Evolutionary conservation across 1,284 basidiomycete species (phyloP).

Genomic region (Ustilago esculenta): DNA sequence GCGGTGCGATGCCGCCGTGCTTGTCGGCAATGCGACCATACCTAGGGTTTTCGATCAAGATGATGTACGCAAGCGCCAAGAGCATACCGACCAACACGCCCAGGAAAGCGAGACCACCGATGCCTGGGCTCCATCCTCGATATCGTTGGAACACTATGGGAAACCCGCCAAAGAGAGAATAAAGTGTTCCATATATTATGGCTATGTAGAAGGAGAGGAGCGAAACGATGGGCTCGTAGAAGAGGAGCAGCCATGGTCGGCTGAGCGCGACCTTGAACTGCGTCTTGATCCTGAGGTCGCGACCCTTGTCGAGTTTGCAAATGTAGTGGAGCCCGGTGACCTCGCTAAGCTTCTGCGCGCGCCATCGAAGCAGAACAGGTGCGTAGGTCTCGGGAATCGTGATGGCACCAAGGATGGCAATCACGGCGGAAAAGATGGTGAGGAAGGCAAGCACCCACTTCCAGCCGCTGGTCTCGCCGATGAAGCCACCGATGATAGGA

Average conservation of each 20-base stretch:
- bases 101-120: conserved; percentile 66
- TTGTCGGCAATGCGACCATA: conserved; percentile 46
- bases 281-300: conserved; percentile 42
- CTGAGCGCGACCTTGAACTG: conserved; percentile 56
- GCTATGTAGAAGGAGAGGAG: conserved; percentile 79
- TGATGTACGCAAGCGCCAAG: conserved; percentile 48
- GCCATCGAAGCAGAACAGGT: conserved; percentile 54
- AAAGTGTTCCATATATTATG: conserved; percentile 73
- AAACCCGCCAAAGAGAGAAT: conserved; percentile 63
- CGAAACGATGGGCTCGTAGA: conserved; percentile 80
- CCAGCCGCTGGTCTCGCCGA: conserved; percentile 72
- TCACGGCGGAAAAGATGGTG: conserved; percentile 73
- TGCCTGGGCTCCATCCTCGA: conserved; percentile 58
- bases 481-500: conserved; percentile 67
- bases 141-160: conserved; percentile 64
- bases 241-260: conserved; percentile 68
- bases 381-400: conserved; percentile 78
- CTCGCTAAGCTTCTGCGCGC: conserved; percentile 53
- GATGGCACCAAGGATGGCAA: conserved; percentile 73
- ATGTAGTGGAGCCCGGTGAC: conserved; percentile 60
- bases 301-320: conserved; percentile 58
- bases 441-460: conserved; percentile 81
- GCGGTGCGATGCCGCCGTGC: conserved; percentile 59
- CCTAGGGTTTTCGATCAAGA: conserved; percentile 55
- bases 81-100: conserved; percentile 65